Conservation (phyloP, 768 basidiomycete genomes). For the Cyclocybe aegerita region DNA sequence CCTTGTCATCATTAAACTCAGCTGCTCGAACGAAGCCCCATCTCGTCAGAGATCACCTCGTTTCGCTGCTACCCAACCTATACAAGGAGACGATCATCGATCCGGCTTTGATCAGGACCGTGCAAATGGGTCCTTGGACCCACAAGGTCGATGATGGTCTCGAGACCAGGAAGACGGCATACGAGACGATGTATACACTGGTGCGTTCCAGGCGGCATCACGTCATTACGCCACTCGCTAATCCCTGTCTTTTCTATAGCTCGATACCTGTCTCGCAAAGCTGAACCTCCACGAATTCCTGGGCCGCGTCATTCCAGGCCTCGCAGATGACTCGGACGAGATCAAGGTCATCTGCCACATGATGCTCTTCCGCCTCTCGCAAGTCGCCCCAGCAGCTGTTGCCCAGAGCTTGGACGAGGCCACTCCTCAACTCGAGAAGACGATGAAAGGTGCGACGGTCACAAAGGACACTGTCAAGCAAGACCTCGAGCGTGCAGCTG, state of each 20-base stretch:
- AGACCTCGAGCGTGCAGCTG: constrained; percentile 83
- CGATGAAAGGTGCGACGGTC: constrained; percentile 85
- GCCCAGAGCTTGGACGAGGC: constrained; percentile 82
- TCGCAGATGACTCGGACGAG: constrained; percentile 90
- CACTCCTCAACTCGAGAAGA: constrained; percentile 80
- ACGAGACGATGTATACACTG: constrained; percentile 95
- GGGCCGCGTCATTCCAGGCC: constrained; percentile 74
- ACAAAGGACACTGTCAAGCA: constrained; percentile 98
- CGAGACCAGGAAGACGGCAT: constrained; percentile 95
- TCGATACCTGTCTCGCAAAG: constrained; percentile 88
- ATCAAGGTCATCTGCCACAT: constrained; percentile 97
- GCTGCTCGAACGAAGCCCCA: constrained; percentile 94
- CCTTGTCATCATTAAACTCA: constrained; percentile 89
- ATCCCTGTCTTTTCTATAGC: constrained; percentile 37
- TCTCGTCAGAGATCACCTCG: constrained; percentile 83
- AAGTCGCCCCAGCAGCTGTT: constrained; percentile 82
- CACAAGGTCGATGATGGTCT: constrained; percentile 97
- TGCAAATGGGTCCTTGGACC: constrained; percentile 97
- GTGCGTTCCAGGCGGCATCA: constrained; percentile 40
- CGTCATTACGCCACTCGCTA: not conserved
- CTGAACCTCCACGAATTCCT: constrained; percentile 89
- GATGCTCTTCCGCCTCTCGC: constrained; percentile 89
- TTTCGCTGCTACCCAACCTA: constrained; percentile 71
- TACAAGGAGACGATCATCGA: constrained; percentile 87
- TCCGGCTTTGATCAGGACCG: constrained; percentile 77